Percentiles rank a stretch among this genome's conserved stretches.
phyloP scores from a whole-genome alignment of 257 asterid species.

The Fraxinus quadrangulata region DNA sequence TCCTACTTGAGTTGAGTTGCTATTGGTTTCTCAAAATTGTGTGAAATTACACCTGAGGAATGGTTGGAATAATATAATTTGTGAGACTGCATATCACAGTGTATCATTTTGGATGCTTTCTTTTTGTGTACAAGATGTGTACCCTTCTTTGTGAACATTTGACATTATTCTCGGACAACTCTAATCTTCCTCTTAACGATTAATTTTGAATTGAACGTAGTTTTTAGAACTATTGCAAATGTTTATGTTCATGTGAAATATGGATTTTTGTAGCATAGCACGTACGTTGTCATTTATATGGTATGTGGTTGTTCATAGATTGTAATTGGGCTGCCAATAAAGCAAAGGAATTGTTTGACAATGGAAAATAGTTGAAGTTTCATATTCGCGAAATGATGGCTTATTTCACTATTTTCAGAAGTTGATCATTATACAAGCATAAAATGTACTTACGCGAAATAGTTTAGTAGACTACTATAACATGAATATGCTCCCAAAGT shows the following conservation, averaged over 20 bases:
- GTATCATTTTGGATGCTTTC: background rate
- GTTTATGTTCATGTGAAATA: background rate
- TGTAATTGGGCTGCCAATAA: no score
- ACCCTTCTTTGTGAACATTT: background rate
- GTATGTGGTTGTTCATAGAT: no score
- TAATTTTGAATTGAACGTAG: background rate
- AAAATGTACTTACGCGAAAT: no score
- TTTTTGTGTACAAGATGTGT: no score
- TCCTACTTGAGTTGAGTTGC: background rate
- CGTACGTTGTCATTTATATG: no score
- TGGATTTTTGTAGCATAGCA: background rate
- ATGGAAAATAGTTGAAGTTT: background rate
- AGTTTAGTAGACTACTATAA: no score
- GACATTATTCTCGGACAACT: background rate
- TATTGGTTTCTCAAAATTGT: conserved; percentile 12
- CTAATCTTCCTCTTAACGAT: background rate
- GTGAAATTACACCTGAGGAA: background rate
- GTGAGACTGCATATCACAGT: background rate
- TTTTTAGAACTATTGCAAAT: background rate
- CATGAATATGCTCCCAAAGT: no score
- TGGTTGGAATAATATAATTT: background rate
- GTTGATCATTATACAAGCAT: no score
- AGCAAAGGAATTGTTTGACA: no score
- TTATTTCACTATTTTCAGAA: no score
- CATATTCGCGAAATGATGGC: background rate